These are phyloP conservation scores for Sphagnum tenellum DNA, from an alignment of 225 moss, liverwort and hornwort genomes.

Conservation along the genomic window DNA sequence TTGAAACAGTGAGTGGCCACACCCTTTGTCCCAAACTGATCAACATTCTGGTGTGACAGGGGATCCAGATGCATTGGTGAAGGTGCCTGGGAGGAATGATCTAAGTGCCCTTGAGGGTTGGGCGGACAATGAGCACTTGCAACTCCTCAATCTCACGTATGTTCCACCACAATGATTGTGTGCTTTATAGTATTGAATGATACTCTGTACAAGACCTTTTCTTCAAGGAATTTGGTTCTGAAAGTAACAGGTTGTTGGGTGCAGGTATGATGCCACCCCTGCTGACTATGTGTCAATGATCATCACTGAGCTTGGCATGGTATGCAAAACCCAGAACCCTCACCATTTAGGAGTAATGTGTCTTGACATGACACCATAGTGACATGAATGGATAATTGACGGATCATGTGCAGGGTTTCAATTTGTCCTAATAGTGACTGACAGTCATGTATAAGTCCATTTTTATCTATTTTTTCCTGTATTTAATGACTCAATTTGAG, in stretches of 20 bases:
- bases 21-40: no score
- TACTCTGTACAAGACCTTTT: background rate
- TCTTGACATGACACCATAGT: background rate
- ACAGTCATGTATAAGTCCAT: no score
- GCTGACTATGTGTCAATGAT: slow-evolving; percentile 93
- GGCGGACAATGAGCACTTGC: slow-evolving; percentile 64
- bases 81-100: slow-evolving; percentile 52
- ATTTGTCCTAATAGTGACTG: no score
- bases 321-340: slow-evolving; percentile 9
- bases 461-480: no score
- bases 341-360: background rate
- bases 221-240: no score
- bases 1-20: no score
- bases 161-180: background rate
- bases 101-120: slow-evolving; percentile 50
- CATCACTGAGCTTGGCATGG: slow-evolving; percentile 98
- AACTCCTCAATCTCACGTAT: slow-evolving; percentile 76
- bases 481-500: no score
- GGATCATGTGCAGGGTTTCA: no score
- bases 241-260: background rate
- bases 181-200: no score
- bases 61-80: slow-evolving; percentile 64
- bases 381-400: background rate
- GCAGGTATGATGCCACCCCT: slow-evolving; percentile 92
- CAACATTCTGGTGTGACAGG: slow-evolving; percentile 13